Percentiles rank a stretch among this genome's conserved stretches.
Evolutionary conservation across 345 rosid species (phyloP).

Genomic region (Ceriops zippeliana): DNA sequence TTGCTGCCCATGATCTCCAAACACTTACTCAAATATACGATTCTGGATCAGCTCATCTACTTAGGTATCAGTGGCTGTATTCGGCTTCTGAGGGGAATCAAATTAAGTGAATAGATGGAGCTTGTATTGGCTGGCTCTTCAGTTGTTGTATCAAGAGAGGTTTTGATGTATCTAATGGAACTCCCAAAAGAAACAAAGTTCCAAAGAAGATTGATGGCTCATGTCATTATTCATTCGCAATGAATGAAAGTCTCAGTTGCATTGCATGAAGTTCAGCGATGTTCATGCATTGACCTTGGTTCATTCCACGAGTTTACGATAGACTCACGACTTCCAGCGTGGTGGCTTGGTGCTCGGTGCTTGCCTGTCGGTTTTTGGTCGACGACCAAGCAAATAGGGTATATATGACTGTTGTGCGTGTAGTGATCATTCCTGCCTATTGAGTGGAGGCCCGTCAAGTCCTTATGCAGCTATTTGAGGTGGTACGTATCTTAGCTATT

Average conservation of each 20-base stretch:
- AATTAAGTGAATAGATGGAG: slow-evolving; percentile 2
- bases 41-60: not conserved
- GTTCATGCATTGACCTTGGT: not conserved
- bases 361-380: no score
- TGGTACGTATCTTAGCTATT: no score
- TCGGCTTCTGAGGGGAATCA: slow-evolving; percentile 6
- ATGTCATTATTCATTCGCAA: slow-evolving; percentile 7
- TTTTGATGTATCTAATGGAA: slow-evolving; percentile 11
- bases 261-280: not conserved
- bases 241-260: slow-evolving; percentile 8
- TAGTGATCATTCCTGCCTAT: no score
- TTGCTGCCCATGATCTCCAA: not conserved
- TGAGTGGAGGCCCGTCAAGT: no score
- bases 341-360: not conserved
- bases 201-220: slow-evolving; percentile 4
- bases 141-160: not conserved
- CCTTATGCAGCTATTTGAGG: no score
- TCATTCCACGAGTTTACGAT: no score
- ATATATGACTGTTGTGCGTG: no score
- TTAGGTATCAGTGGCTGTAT: slow-evolving; percentile 5
- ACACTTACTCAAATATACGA: not conserved
- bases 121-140: slow-evolving; percentile 9
- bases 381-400: no score
- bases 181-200: slow-evolving; percentile 7
- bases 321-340: no score